phyloP scores from a whole-genome alignment of 495 filamentous ascomycete genomes.

The Daldinia childiae region DNA sequence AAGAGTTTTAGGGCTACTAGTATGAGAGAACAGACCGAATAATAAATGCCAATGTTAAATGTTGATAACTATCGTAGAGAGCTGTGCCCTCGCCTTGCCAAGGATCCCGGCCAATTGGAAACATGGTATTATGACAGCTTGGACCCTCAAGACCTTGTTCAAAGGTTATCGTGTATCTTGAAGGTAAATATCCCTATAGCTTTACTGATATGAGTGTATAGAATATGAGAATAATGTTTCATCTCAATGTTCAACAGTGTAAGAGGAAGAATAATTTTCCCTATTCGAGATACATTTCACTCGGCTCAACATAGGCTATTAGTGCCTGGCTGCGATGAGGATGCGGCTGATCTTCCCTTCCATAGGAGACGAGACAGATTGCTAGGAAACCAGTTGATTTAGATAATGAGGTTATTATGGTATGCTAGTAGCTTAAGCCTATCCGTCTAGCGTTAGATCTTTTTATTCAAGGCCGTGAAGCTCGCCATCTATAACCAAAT shows the following conservation, averaged over 20 bases:
- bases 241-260: neutral
- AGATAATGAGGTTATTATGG: neutral
- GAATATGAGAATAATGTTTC: too few relatives aligned
- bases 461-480: neutral
- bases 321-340: neutral
- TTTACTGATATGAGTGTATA: neutral
- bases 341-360: neutral
- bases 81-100: neutral
- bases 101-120: neutral
- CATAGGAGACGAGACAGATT: neutral
- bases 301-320: neutral
- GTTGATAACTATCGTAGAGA: neutral
- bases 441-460: neutral
- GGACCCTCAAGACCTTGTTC: neutral
- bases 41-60: neutral
- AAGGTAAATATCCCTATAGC: neutral
- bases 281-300: neutral
- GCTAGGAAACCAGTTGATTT: neutral
- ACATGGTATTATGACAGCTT: neutral
- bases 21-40: neutral
- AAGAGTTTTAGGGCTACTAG: neutral
- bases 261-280: neutral
- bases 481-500: neutral
- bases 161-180: neutral
- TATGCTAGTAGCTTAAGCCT: too few relatives aligned